Percentiles rank a stretch among this genome's conserved stretches.
Conservation (phyloP, 2,329 filamentous ascomycete genomes). For the Penicillium glabrum region DNA sequence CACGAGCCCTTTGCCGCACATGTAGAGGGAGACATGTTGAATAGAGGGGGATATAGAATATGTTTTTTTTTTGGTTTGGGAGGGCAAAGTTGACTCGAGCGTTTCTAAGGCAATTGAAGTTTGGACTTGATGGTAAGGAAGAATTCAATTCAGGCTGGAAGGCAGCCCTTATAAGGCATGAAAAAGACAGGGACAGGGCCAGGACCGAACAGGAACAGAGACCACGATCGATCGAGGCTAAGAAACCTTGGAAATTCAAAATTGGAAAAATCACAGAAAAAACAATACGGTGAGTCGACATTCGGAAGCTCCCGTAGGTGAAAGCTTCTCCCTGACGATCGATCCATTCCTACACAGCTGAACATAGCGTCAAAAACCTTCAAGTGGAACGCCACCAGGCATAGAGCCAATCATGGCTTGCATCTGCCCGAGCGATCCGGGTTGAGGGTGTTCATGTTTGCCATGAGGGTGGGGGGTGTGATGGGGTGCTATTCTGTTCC, state of each 20-base stretch:
- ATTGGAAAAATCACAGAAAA: background rate
- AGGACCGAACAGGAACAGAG: background rate
- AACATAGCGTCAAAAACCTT: background rate
- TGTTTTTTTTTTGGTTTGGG: background rate
- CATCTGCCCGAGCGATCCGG: background rate
- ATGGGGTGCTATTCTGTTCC: background rate
- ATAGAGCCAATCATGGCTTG: background rate
- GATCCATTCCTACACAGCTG: background rate
- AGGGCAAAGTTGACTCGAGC: no score
- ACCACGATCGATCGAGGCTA: background rate
- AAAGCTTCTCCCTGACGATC: slow-evolving; percentile 10
- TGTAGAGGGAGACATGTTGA: slow-evolving; percentile 12
- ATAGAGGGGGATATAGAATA: no score
- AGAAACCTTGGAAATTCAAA: background rate
- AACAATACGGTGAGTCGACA: background rate
- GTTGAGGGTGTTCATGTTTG: background rate
- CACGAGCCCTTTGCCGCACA: slow-evolving; percentile 6
- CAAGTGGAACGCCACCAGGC: background rate
- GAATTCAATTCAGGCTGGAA: background rate
- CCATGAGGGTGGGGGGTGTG: background rate
- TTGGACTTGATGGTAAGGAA: background rate
- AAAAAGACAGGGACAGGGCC: background rate
- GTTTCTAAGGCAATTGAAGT: background rate
- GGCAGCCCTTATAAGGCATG: slow-evolving; percentile 6
- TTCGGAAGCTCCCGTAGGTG: slow-evolving; percentile 16